Conservation (phyloP, 2,329 filamentous ascomycete species). For the Fusarium abutilonis region DNA sequence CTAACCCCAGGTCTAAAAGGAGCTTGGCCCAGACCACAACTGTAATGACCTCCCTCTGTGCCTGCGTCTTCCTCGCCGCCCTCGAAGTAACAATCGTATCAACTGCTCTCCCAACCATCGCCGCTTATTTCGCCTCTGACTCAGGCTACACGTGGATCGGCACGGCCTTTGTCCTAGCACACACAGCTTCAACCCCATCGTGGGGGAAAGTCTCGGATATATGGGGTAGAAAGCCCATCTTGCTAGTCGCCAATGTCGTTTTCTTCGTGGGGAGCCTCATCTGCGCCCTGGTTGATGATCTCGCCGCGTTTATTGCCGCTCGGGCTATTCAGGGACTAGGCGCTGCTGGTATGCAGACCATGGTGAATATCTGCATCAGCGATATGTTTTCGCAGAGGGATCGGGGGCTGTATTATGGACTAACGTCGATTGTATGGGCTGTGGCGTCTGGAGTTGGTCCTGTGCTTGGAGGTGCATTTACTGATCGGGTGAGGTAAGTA, state of each 20-base stretch:
- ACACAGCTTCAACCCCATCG: slow-evolving; percentile 72
- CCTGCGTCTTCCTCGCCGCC: slow-evolving; percentile 55
- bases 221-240: slow-evolving; percentile 65
- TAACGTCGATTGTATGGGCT: slow-evolving; percentile 74
- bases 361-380: slow-evolving; percentile 64
- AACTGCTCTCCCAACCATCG: slow-evolving; percentile 70
- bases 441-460: slow-evolving; percentile 73
- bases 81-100: slow-evolving; percentile 68
- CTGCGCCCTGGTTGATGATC: slow-evolving; percentile 57
- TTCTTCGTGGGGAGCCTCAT: slow-evolving; percentile 64
- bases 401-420: slow-evolving; percentile 64
- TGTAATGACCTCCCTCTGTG: slow-evolving; percentile 54
- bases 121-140: slow-evolving; percentile 66
- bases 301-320: slow-evolving; percentile 53
- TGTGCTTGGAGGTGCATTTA: slow-evolving; percentile 71
- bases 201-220: slow-evolving; percentile 73
- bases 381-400: slow-evolving; percentile 60
- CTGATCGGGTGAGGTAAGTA: slow-evolving; percentile 63
- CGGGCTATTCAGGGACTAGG: slow-evolving; percentile 63
- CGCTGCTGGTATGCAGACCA: slow-evolving; percentile 60
- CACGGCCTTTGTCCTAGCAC: slow-evolving; percentile 75
- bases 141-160: slow-evolving; percentile 82
- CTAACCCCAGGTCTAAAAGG: slow-evolving; percentile 11
- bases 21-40: slow-evolving; percentile 38
- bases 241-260: slow-evolving; percentile 58